A percentile compares a stretch with the other conserved stretches of the same genome.
These are phyloP conservation scores for Sugiyamaella americana DNA, from an alignment of 805 yeast genomes.

Conservation along the genomic window DNA sequence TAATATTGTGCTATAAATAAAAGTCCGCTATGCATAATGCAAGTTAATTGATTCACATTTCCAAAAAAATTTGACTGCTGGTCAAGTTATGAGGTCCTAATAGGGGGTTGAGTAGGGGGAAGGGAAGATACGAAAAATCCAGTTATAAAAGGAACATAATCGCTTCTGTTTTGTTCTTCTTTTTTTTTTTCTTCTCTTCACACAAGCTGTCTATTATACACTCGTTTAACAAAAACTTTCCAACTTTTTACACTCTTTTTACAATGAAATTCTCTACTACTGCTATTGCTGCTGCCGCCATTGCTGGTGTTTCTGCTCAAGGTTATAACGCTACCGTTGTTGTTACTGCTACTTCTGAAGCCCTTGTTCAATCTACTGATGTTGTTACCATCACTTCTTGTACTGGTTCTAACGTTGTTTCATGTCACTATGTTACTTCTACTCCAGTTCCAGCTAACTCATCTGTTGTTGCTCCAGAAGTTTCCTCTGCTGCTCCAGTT, in stretches of 20 bases:
- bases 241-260: not conserved
- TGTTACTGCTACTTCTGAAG: slow-evolving; percentile 13
- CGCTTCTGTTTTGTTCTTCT: not conserved
- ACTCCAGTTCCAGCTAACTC: slow-evolving; percentile 6
- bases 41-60: too few species aligned
- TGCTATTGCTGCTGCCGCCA: slow-evolving; percentile 19
- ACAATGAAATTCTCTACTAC: slow-evolving; percentile 5
- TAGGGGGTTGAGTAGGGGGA: too few species aligned
- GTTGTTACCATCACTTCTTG: slow-evolving; percentile 29
- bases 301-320: slow-evolving; percentile 20
- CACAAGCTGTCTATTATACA: not conserved
- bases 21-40: too few species aligned
- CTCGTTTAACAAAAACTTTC: not conserved
- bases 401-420: slow-evolving; percentile 24
- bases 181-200: not conserved
- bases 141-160: too few species aligned
- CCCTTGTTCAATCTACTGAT: slow-evolving; percentile 16
- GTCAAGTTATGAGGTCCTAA: too few species aligned
- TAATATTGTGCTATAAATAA: too few species aligned
- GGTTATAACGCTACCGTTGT: slow-evolving; percentile 10
- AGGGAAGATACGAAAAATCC: too few species aligned
- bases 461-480: slow-evolving; percentile 5
- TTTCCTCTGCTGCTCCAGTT: slow-evolving; percentile 4
- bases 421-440: slow-evolving; percentile 19
- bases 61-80: too few species aligned